Evolutionary conservation across 768 basidiomycete genomes (phyloP).

Genomic region (Leccinellum luteum): DNA sequence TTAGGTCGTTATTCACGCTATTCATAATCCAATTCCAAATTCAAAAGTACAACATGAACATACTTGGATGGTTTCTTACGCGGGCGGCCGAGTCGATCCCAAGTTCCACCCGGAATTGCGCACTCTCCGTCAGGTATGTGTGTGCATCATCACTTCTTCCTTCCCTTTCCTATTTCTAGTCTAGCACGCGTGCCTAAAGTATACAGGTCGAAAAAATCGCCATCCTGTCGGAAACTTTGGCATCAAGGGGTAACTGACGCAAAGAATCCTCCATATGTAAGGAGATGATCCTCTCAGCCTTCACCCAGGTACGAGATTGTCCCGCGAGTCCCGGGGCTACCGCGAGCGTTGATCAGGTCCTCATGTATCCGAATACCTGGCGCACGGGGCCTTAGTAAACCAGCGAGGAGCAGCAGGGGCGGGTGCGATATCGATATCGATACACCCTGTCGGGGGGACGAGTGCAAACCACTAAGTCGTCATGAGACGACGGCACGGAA

Average conservation of each 20-base stretch:
- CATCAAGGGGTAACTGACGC: neutral
- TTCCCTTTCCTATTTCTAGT: neutral
- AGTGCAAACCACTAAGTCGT: too few species aligned
- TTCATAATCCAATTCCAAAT: constrained; percentile 10
- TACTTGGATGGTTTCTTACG: constrained; percentile 10
- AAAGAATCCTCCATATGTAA: neutral
- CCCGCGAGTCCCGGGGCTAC: constrained; percentile 3
- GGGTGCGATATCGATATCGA: neutral
- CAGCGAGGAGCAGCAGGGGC: neutral
- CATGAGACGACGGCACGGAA: neutral
- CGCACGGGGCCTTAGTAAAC: neutral
- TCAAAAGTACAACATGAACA: neutral
- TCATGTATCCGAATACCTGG: neutral
- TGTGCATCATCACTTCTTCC: neutral
- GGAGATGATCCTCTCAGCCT: constrained; percentile 1
- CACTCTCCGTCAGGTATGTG: neutral
- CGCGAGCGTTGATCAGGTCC: neutral
- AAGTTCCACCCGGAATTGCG: neutral
- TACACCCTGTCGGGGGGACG: too few species aligned
- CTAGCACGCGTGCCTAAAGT: neutral
- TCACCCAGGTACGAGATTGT: constrained; percentile 7
- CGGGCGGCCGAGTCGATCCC: constrained; percentile 2
- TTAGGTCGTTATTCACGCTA: neutral
- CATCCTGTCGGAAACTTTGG: constrained; percentile 15
- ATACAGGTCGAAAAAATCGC: neutral